Evolutionary conservation across 495 filamentous ascomycete genomes (phyloP).

Genomic region (Penicillium longicatenatum): DNA sequence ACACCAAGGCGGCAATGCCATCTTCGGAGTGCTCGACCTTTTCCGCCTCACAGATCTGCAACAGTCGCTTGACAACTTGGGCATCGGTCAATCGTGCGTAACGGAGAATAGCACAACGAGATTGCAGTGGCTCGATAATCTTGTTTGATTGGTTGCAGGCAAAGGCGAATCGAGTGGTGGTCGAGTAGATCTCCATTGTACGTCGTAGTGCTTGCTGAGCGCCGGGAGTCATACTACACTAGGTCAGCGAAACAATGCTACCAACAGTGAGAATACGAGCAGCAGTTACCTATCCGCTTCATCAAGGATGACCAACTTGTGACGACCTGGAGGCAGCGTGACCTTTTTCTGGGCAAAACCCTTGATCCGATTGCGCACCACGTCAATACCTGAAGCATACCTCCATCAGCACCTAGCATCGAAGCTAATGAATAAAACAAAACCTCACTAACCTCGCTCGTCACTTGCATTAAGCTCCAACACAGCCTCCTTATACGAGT

Average conservation of each 20-base stretch:
- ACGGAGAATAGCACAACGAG: conserved; percentile 92
- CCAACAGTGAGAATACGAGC: neutral
- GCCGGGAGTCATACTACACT: conserved; percentile 81
- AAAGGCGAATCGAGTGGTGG: conserved; percentile 96
- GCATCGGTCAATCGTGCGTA: conserved; percentile 90
- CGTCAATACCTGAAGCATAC: conserved; percentile 73
- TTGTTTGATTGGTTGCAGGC: conserved; percentile 99
- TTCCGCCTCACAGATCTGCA: conserved; percentile 91
- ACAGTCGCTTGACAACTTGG: conserved; percentile 84
- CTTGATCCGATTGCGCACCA: conserved; percentile 98
- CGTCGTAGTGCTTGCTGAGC: conserved; percentile 94
- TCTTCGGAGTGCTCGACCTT: conserved; percentile 87
- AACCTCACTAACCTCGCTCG: conserved; percentile 66
- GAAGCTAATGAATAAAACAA: neutral
- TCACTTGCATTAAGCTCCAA: conserved; percentile 95
- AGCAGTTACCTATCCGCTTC: conserved; percentile 79
- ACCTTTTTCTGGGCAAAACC: conserved; percentile 99
- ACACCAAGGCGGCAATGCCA: conserved; percentile 91
- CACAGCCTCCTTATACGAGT: conserved; percentile 97
- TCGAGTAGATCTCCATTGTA: conserved; percentile 99
- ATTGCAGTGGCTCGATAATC: conserved; percentile 98
- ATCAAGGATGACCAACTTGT: conserved; percentile 97
- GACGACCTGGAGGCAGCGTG: conserved; percentile 83
- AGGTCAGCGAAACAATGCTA: neutral
- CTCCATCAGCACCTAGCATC: conserved; percentile 10